These are phyloP conservation scores for Xylaria flabelliformis DNA, from an alignment of 495 filamentous ascomycete genomes.

Conservation along the genomic window DNA sequence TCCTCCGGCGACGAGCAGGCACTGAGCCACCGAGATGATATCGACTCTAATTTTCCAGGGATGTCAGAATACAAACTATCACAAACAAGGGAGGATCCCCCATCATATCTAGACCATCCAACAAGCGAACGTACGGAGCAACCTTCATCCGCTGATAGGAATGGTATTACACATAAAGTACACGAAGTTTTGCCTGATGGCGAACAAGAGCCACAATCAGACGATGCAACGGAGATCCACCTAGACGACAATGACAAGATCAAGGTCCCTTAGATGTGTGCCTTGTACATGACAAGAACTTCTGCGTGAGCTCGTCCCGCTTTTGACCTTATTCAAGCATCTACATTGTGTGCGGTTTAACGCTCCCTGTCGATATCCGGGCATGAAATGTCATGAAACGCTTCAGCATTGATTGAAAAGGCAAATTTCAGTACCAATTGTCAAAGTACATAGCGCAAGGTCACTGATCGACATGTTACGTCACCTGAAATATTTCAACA, in stretches of 20 bases:
- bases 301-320: background rate
- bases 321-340: background rate
- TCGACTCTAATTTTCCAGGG: constrained; percentile 36
- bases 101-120: constrained; percentile 30
- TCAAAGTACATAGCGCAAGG: background rate
- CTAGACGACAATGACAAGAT: constrained; percentile 46
- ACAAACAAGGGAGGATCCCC: constrained; percentile 26
- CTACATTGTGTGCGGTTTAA: background rate
- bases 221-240: constrained; percentile 55
- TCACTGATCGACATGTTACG: background rate
- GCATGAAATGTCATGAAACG: background rate
- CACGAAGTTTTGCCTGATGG: constrained; percentile 45
- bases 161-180: constrained; percentile 44
- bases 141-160: constrained; percentile 34
- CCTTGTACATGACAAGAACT: background rate
- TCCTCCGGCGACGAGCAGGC: constrained; percentile 42
- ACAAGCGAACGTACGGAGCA: constrained; percentile 31
- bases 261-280: constrained; percentile 31
- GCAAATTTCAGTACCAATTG: background rate
- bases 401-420: background rate
- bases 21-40: constrained; percentile 33
- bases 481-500: background rate
- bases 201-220: constrained; percentile 38
- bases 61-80: constrained; percentile 34
- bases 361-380: background rate